phyloP scores from a whole-genome alignment of 805 yeast species.

The Yamadazyma sp. region DNA sequence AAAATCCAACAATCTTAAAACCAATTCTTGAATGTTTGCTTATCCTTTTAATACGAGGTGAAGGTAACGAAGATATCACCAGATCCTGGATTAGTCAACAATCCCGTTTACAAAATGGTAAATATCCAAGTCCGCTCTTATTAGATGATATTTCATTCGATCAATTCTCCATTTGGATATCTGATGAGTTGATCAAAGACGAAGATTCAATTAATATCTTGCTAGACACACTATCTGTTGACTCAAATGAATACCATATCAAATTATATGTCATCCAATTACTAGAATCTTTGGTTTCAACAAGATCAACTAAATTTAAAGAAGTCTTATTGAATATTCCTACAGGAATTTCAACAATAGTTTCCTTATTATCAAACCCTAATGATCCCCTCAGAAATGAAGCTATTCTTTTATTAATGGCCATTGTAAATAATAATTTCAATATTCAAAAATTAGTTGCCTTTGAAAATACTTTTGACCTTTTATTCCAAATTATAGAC shows the following conservation, averaged over 20 bases:
- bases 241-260: conserved; percentile 70
- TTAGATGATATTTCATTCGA: conserved; percentile 60
- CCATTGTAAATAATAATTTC: conserved; percentile 74
- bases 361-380: conserved; percentile 43
- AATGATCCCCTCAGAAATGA: conserved; percentile 89
- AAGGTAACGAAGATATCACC: conserved; percentile 58
- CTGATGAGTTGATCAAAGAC: conserved; percentile 82
- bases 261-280: conserved; percentile 80
- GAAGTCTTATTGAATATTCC: conserved; percentile 72
- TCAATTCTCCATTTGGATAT: conserved; percentile 90
- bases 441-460: conserved; percentile 92
- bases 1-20: conserved; percentile 69
- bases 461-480: conserved; percentile 88
- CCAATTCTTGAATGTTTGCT: conserved; percentile 84
- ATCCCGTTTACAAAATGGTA: conserved; percentile 70
- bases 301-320: conserved; percentile 71
- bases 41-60: conserved; percentile 72
- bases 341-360: conserved; percentile 74
- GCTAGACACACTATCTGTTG: conserved; percentile 45
- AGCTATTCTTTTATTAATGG: conserved; percentile 77
- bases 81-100: conserved; percentile 73
- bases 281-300: conserved; percentile 75
- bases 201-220: conserved; percentile 25
- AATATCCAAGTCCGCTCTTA: conserved; percentile 71
- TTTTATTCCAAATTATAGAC: conserved; percentile 70